These are phyloP conservation scores for Amborella trichopoda DNA, from an alignment of 164 flowering plant species.

Conservation along the genomic window DNA sequence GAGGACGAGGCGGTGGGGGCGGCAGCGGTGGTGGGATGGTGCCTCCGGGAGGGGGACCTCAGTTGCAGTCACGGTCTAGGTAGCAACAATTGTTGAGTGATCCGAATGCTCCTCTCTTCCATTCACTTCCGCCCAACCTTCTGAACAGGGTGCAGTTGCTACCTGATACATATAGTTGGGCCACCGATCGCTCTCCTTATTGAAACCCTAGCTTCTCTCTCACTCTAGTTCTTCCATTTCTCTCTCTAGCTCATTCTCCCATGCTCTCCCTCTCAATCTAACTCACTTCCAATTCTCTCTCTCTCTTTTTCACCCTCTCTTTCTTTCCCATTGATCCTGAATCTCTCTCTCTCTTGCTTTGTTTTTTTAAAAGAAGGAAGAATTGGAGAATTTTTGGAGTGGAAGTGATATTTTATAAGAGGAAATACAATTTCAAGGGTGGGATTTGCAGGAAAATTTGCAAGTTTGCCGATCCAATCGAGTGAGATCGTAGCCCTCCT, in stretches of 20 bases:
- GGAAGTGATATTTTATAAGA: too few relatives aligned
- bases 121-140: conserved; percentile 55
- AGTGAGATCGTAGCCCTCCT: too few relatives aligned
- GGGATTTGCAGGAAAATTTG: too few relatives aligned
- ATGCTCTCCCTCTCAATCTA: neutral
- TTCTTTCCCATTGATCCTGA: conserved; percentile 13
- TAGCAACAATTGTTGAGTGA: conserved; percentile 36
- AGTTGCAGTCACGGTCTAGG: conserved; percentile 25
- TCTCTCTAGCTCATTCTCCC: neutral
- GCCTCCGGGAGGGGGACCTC: conserved; percentile 15
- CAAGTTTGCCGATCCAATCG: too few relatives aligned
- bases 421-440: too few relatives aligned
- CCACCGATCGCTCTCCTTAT: conserved; percentile 46
- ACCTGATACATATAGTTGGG: conserved; percentile 47
- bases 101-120: conserved; percentile 33
- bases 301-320: conserved; percentile 1
- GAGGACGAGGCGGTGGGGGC: conserved; percentile 36
- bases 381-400: too few relatives aligned
- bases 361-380: too few relatives aligned
- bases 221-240: neutral
- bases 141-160: conserved; percentile 51
- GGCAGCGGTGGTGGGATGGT: conserved; percentile 30
- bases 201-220: conserved; percentile 12
- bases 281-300: conserved; percentile 1
- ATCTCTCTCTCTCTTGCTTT: too few relatives aligned